Base-by-base conservation (phyloP, 768 basidiomycete genomes). In the Chalciporus piperatus region DNA sequence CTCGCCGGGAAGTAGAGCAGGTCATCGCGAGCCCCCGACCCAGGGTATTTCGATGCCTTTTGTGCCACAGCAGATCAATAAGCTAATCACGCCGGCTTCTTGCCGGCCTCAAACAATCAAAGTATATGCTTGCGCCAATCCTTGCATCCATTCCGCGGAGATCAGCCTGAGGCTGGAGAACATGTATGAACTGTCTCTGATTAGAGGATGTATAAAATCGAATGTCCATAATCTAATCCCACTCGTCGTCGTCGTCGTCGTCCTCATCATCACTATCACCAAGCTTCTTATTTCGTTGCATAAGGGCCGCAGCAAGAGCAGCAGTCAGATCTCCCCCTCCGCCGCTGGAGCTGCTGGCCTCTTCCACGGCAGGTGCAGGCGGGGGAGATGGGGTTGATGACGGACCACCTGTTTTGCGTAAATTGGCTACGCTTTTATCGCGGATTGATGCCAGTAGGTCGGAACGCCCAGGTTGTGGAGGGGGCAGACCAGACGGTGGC, bases 231-330 rank as follows among this genome's bases (percentile, higher is more conserved):
- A 50, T 35, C 51, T 62, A 72, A 52, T 76, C 75, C 65, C 87
- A 87, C 51, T 83, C 84, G 38, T 85, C 85, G 30, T 85, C 83
- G 30, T 85, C 83, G 20, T 87, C 85, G 0, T 85, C 85, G 5
- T 88, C 87, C 19, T 87, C 86, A 45, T 88, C 86, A 58, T 90
- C 88, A 60, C 87, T 89, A 59, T 93, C 91, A 2, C 89, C 92
- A 59, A 96, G 72, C 62, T 89, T 86, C 73, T 89, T 92, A 65
- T 90, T 96, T 59, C 94, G 73, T 65, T 87, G 82, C 59, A 85
- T 71, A 55, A 98, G 69, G 1, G 93, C 93, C 44, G 83, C 87
- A 6, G 92, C 94, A 41, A 97, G 73, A 8, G 92, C 90, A 4
- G 82, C 77, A 0, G 93, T 92, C 53, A 96, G 67, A 70, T 94